Base-by-base conservation (phyloP, 352 stramenopile species). In the Globisporangium nunn region DNA sequence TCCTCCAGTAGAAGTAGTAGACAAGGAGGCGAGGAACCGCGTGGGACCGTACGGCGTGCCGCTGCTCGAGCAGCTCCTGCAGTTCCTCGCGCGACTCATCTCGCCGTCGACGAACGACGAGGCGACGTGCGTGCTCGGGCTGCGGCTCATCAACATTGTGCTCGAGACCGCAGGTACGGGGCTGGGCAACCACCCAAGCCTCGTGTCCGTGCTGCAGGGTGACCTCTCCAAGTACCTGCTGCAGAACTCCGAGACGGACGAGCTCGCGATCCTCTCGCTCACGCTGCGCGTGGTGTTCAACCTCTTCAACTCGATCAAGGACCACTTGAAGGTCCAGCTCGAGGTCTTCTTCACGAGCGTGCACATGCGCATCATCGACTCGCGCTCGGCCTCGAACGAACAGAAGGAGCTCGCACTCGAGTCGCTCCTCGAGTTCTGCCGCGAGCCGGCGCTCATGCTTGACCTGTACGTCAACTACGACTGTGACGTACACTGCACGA, bases 391-490 rank as follows among this genome's bases (percentile, higher is more conserved):
- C 55, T 85, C 81, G 4, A 56, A 91, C 56, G 85, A 95, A 37
- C 85, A 95, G 57, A 95, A 95, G 41, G 85, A 95, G 46, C 64
- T 94, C 17, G 85, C 85, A 40, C 65, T 94, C 37, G 97, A 99
- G 75, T 97, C 80, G 29, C 68, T 99, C 30, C 72, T 99, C 3
- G 96, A 99, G 71, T 99, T 99, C 59, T 99, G 94, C 54, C 75
- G 96, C 35, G 97, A 99, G 64, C 96, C 96, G 5, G 90, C 87
- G 39, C 81, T 99, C 23, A 98, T 99, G 92, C 82, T 98, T 30
- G 96, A 99, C 66, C 66, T 99, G 11, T 99, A 99, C 71, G 92
- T 98, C 53, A 99, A 99, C 74, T 99, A 99, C 73, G 97, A 99
- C 73, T 99, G 96, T 67, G 96, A 99, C 64, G 92, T 99, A 30